phyloP scores from a whole-genome alignment of 257 asterid species.

The Salvia hispanica region DNA sequence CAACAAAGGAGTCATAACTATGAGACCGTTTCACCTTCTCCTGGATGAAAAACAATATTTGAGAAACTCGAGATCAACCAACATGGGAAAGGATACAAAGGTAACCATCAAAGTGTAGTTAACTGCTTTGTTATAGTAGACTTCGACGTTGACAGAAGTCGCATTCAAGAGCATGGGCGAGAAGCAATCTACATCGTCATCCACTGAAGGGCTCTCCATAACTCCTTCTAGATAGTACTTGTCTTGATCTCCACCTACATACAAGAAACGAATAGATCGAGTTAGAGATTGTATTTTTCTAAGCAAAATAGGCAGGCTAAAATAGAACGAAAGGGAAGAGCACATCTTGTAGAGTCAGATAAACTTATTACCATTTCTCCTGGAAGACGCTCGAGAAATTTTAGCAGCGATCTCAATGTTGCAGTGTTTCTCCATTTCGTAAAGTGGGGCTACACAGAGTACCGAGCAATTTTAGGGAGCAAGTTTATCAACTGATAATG shows the following conservation, averaged over 20 bases:
- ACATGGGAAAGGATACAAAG: constrained; percentile 85
- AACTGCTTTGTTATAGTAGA: constrained; percentile 92
- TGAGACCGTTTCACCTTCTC: constrained; percentile 6
- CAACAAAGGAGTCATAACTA: constrained; percentile 36
- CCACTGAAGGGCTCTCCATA: constrained; percentile 98
- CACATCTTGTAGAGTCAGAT: constrained; percentile 4
- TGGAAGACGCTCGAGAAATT: constrained; percentile 66
- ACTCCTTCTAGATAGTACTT: constrained; percentile 84
- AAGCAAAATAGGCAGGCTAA: constrained; percentile 15
- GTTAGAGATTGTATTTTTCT: constrained; percentile 13
- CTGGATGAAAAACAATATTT: neutral
- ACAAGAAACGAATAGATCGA: constrained; percentile 20
- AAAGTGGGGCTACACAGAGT: constrained; percentile 77
- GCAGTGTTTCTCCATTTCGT: constrained; percentile 97
- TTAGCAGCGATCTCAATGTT: constrained; percentile 96
- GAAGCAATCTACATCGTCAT: constrained; percentile 91
- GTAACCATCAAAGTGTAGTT: constrained; percentile 98
- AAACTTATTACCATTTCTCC: constrained; percentile 64
- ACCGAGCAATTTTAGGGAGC: constrained; percentile 33
- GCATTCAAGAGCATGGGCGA: constrained; percentile 92
- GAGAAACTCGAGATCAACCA: constrained; percentile 18
- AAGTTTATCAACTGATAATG: constrained; percentile 30
- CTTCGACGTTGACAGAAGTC: constrained; percentile 81
- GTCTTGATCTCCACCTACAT: constrained; percentile 78
- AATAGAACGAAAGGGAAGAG: constrained; percentile 14